phyloP scores from a whole-genome alignment of 192 early-diverging fungal species.

The Rhizophagus clarus region DNA sequence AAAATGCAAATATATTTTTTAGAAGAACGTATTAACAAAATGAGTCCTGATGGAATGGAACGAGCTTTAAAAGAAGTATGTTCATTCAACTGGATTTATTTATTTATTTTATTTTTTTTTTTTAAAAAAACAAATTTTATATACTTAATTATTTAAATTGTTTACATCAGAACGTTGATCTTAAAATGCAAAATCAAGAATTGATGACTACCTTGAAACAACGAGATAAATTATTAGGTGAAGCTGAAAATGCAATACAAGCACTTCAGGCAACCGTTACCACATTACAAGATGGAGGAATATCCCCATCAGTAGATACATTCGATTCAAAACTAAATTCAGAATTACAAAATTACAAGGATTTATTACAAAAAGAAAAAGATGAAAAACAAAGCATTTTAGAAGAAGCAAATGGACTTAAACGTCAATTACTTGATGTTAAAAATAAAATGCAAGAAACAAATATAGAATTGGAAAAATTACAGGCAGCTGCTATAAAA shows the following conservation, averaged over 20 bases:
- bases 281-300: slow-evolving; percentile 10
- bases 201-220: slow-evolving; percentile 48
- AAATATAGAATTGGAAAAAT: background rate
- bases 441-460: background rate
- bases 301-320: background rate
- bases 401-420: background rate
- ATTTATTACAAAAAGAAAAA: slow-evolving; percentile 9
- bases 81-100: background rate
- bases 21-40: slow-evolving; percentile 50
- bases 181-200: slow-evolving; percentile 51
- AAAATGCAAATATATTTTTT: slow-evolving; percentile 58
- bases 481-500: background rate
- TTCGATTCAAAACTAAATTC: background rate
- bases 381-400: background rate
- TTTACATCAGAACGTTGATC: slow-evolving; percentile 48
- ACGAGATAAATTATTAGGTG: slow-evolving; percentile 49
- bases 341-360: background rate
- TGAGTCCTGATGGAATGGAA: slow-evolving; percentile 58
- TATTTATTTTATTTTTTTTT: background rate
- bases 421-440: slow-evolving; percentile 4
- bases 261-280: slow-evolving; percentile 36
- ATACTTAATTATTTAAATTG: background rate
- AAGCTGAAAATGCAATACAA: slow-evolving; percentile 49
- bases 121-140: background rate
- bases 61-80: slow-evolving; percentile 53